Evolutionary conservation across 148 eudicot species (phyloP), one percentile per base, ranked within the genome.

Genomic region (Vaccinium vitisidaea): DNA sequence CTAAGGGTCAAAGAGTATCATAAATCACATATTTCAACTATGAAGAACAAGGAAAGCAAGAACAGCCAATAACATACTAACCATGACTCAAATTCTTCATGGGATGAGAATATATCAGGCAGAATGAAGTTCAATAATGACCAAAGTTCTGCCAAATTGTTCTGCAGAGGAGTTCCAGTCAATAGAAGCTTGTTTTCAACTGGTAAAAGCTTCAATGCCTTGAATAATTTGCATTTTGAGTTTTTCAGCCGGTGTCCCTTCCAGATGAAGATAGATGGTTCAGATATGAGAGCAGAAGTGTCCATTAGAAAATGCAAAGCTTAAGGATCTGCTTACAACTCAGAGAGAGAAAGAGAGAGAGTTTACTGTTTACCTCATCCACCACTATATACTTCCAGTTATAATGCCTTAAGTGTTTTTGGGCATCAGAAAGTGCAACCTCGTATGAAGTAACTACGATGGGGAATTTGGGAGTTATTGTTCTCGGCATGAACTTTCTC

Each of bases 81-180:
- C 99, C 99, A 97, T 69, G 99, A 95, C 81, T 97, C 98, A 88
- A 97, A 97, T 90, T 97, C 99, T 54, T 89, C 91, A 89, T 91
- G 96, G 23, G 97, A 95, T 67, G 96, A 94, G 86, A 97, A 97
- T 80, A 97, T 97, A 87, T 97, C 98, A 8, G 99, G 99, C 90
- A 97, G 86, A 86, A 97, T 93, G 87, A 95, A 97, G 89, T 97
- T 93, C 92, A 97, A 84, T 90, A 95, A 86, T 15, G 99, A 95
- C 99, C 99, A 97, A 77, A 97, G 91, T 90, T 97, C 99, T 23
- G 98, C 96, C 89, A 97, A 91, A 90, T 97, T 97, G 90, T 97
- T 97, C 81, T 97, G 99, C 86, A 97, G 91, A 85, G 99, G 99
- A 8, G 99, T 97, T 78, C 99, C 99, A 69, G 99, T 97, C 88